Evolutionary conservation across 2,329 filamentous ascomycete species (phyloP).

Genomic region (Xylaria sp.): DNA sequence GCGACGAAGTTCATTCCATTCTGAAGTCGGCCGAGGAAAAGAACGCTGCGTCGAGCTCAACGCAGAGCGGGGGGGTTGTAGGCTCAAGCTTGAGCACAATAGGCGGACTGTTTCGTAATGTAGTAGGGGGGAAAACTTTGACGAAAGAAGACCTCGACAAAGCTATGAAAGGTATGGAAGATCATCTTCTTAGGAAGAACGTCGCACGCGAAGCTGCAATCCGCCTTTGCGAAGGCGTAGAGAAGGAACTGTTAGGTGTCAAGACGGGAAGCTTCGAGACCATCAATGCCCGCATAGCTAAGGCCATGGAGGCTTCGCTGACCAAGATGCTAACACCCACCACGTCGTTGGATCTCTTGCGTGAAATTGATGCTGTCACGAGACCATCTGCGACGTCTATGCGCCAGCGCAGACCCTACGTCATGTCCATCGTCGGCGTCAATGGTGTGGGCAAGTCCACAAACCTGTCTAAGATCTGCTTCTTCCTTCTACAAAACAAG

Average conservation of each 20-base stretch:
- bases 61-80: conserved; percentile 72
- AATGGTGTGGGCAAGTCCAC: conserved; percentile 99
- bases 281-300: conserved; percentile 83
- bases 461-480: conserved; percentile 97
- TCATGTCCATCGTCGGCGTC: conserved; percentile 97
- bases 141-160: conserved; percentile 91
- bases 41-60: conserved; percentile 58
- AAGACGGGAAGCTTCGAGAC: conserved; percentile 94
- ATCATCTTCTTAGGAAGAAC: conserved; percentile 94
- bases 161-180: conserved; percentile 94
- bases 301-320: conserved; percentile 90
- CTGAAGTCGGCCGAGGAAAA: conserved; percentile 81
- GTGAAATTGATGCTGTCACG: conserved; percentile 86
- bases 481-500: conserved; percentile 96
- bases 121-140: conserved; percentile 92
- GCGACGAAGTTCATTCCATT: conserved; percentile 92
- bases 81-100: conserved; percentile 84
- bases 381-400: conserved; percentile 72
- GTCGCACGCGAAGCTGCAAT: conserved; percentile 94
- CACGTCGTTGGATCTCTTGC: conserved; percentile 91
- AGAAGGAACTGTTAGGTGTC: conserved; percentile 87
- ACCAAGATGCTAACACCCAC: conserved; percentile 97
- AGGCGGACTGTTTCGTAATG: conserved; percentile 89
- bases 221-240: conserved; percentile 89
- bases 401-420: conserved; percentile 81